Percentiles rank a stretch among this genome's conserved stretches.
These are phyloP conservation scores for Chondrostereum purpureum DNA, from an alignment of 1,284 basidiomycete species.

Conservation along the genomic window DNA sequence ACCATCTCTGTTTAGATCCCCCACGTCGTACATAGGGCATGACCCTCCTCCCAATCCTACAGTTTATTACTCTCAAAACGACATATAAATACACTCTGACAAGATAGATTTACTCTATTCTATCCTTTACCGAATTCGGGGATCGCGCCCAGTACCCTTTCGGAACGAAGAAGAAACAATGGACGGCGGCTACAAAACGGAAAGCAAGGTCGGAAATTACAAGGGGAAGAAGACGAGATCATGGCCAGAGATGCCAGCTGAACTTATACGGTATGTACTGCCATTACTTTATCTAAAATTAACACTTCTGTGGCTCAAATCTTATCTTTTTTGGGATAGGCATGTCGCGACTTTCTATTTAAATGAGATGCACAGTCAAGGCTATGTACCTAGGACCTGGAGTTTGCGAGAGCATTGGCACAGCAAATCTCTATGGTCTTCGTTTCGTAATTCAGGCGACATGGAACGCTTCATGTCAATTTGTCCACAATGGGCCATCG, in stretches of 20 bases:
- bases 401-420: slow-evolving; percentile 51
- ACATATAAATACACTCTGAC: too few species aligned
- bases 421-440: slow-evolving; percentile 49
- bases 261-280: slow-evolving; percentile 56
- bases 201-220: slow-evolving; percentile 29
- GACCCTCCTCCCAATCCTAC: too few species aligned
- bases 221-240: slow-evolving; percentile 67
- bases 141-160: too few species aligned
- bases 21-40: too few species aligned
- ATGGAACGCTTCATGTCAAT: slow-evolving; percentile 58
- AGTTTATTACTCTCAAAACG: too few species aligned
- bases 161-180: too few species aligned
- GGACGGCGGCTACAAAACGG: too few species aligned
- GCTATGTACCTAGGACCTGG: slow-evolving; percentile 52
- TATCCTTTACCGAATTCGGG: too few species aligned
- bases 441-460: slow-evolving; percentile 44
- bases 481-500: slow-evolving; percentile 37
- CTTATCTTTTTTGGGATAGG: slow-evolving; percentile 30
- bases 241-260: slow-evolving; percentile 64
- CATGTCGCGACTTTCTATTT: slow-evolving; percentile 58
- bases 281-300: slow-evolving; percentile 2
- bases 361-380: slow-evolving; percentile 35
- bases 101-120: too few species aligned
- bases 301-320: too few species aligned
- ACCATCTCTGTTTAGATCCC: too few species aligned